Evolutionary conservation across 345 rosid genomes (phyloP).

Genomic region (Stellera chamaejasme): DNA sequence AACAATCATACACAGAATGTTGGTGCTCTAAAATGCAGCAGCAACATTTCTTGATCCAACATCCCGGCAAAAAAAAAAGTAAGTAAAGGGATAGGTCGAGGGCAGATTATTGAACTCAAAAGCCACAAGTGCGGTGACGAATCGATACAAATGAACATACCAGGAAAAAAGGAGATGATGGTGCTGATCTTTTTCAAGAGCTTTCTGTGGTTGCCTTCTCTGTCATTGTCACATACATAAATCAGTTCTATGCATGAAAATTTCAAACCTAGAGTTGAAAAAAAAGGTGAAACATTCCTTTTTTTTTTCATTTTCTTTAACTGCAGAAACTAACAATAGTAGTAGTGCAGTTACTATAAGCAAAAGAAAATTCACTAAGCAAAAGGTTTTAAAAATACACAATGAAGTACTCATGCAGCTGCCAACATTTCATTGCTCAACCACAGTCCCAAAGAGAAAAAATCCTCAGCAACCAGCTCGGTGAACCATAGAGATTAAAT

Average conservation of each 20-base stretch:
- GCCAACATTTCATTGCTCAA: too few relatives aligned
- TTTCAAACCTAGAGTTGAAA: not conserved
- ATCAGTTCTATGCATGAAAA: slow-evolving; percentile 4
- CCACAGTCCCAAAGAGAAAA: too few relatives aligned
- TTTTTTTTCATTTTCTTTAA: not conserved
- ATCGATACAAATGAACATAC: slow-evolving; percentile 2
- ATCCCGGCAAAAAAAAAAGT: not conserved
- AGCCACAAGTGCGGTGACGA: too few relatives aligned
- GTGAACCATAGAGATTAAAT: too few relatives aligned
- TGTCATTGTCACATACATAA: slow-evolving; percentile 12
- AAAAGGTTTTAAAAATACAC: not conserved
- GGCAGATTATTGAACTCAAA: too few relatives aligned
- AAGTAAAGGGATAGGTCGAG: not conserved
- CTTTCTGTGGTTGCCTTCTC: slow-evolving; percentile 26
- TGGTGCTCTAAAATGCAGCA: too few relatives aligned
- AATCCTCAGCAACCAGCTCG: too few relatives aligned
- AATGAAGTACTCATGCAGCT: too few relatives aligned
- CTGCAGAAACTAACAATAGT: not conserved
- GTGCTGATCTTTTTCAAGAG: slow-evolving; percentile 10
- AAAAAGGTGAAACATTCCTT: not conserved
- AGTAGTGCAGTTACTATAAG: not conserved
- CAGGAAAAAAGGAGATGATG: not conserved
- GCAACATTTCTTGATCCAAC: not conserved
- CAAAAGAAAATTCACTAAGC: not conserved
- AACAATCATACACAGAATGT: too few relatives aligned